Base-by-base conservation (phyloP, 305 asterid genomes). In the Fraxinus floribunda region DNA sequence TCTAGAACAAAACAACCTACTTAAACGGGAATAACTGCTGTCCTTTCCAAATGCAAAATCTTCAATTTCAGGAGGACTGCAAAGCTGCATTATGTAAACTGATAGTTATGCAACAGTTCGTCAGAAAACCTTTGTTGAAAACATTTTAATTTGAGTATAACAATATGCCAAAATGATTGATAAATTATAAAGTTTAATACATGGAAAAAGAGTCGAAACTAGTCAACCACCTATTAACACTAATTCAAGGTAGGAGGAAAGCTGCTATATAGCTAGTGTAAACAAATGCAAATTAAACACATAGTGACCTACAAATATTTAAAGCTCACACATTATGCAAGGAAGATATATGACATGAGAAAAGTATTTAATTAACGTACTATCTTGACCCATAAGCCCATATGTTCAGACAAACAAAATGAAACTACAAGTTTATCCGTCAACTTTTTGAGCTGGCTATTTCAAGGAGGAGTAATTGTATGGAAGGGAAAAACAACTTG, bases 61-160 rank as follows among this genome's bases (percentile, higher is more conserved):
- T 90, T 96, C 99, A 80, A 94, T 94, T 86, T 91, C 98, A 44
- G 98, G 97, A 78, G 90, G 88, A 29, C 86, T 49, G 82, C 82
- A 81, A 83, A 88, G 90, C 97, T 91, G 97, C 90, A 90, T 46
- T 83, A 81, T 80, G 55, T 60, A 38, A 11, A 76, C 78, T 70
- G 57, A 78, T 64, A 55, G 49, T 75, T 64, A 66, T 52, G 74
- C 60, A 78, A 68, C 29, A 38, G 75, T 68, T 68, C 16, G n/a
- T n/a, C 7, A 7, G 15, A 64, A 35, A 64, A 26, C 5, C 8
- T 22, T 24, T 36, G 26, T 4, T n/a, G n/a, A n/a, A n/a, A n/a
- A n/a, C n/a, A n/a, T 24, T 44, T 62, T 39, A 22, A 79, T 20
- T 30, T 79, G 36, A 15, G 18, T 24, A 60, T 18, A 66, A 35